These are phyloP conservation scores for Aspergillus eucalypticola DNA, from an alignment of 2,329 filamentous ascomycete species.

Conservation along the genomic window DNA sequence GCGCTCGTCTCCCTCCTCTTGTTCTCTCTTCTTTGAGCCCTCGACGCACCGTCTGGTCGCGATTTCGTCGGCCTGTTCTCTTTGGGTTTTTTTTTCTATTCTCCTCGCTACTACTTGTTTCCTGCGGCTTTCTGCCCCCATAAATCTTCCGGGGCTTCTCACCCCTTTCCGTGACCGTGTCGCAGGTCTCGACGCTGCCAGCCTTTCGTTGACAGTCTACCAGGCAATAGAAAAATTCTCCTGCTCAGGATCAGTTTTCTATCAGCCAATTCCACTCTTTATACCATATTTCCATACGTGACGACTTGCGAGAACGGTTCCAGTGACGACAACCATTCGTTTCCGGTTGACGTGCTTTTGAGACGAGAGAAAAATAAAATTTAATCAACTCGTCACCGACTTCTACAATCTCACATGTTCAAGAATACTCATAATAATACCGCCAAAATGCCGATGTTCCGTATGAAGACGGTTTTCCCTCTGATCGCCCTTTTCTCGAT, in stretches of 20 bases:
- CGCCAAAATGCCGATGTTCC: constrained; percentile 42
- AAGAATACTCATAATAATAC: constrained; percentile 30
- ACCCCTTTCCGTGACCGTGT: constrained; percentile 28
- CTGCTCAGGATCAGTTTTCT: constrained; percentile 2
- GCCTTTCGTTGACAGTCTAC: constrained; percentile 35
- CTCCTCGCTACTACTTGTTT: not conserved
- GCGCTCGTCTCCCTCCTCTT: constrained; percentile 4
- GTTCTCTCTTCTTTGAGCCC: constrained; percentile 14
- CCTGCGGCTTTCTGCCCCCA: constrained; percentile 6
- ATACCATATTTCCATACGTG: constrained; percentile 3
- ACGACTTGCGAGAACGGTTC: constrained; percentile 14
- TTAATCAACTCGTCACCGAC: constrained; percentile 10
- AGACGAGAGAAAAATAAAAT: constrained; percentile 12
- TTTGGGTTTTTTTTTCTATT: not conserved
- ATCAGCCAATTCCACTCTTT: constrained; percentile 27
- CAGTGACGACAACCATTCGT: constrained; percentile 7
- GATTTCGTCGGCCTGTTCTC: constrained; percentile 11
- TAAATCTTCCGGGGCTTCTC: constrained; percentile 8
- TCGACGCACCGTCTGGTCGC: constrained; percentile 23
- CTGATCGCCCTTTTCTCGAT: constrained; percentile 41
- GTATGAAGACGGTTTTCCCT: constrained; percentile 42
- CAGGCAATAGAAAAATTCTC: constrained; percentile 20
- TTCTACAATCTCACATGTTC: constrained; percentile 31
- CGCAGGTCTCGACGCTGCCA: constrained; percentile 37
- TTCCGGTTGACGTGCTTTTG: constrained; percentile 15